A percentile compares a stretch with the other conserved stretches of the same genome.
Evolutionary conservation across 2,329 filamentous ascomycete genomes (phyloP).

Genomic region (Ophiostoma australiae): DNA sequence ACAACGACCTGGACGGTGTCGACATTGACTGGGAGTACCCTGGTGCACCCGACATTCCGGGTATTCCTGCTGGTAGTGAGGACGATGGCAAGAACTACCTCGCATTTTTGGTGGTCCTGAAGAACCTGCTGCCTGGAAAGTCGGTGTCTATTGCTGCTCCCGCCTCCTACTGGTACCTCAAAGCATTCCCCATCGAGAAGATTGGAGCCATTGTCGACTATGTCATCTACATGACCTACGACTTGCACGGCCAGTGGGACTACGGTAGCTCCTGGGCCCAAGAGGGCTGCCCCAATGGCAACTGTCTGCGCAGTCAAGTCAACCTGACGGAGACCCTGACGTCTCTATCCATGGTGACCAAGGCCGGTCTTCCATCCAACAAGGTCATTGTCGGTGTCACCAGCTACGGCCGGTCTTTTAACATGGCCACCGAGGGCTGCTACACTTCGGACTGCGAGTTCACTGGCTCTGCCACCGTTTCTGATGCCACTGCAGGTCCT

Average conservation of each 20-base stretch:
- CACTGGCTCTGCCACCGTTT: slow-evolving; percentile 22
- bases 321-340: slow-evolving; percentile 37
- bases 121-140: slow-evolving; percentile 28
- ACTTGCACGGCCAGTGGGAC: slow-evolving; percentile 41
- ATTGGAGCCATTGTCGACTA: slow-evolving; percentile 34
- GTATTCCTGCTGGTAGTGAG: slow-evolving; percentile 32
- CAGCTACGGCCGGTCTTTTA: slow-evolving; percentile 36
- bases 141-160: slow-evolving; percentile 32
- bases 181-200: slow-evolving; percentile 32
- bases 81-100: slow-evolving; percentile 37
- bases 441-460: slow-evolving; percentile 34
- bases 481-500: slow-evolving; percentile 32
- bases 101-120: slow-evolving; percentile 32
- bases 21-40: slow-evolving; percentile 26
- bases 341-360: slow-evolving; percentile 38
- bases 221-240: slow-evolving; percentile 36
- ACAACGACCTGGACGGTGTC: slow-evolving; percentile 23
- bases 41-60: slow-evolving; percentile 29
- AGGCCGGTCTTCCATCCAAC: slow-evolving; percentile 32
- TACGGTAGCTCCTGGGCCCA: slow-evolving; percentile 26
- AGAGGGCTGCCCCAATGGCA: slow-evolving; percentile 32
- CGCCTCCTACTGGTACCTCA: slow-evolving; percentile 35
- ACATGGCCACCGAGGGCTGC: slow-evolving; percentile 34
- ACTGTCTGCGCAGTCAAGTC: slow-evolving; percentile 36
- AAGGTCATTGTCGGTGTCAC: slow-evolving; percentile 35